These are phyloP conservation scores for Neoboletus brunneissimus DNA, from an alignment of 768 basidiomycete genomes.

Conservation along the genomic window DNA sequence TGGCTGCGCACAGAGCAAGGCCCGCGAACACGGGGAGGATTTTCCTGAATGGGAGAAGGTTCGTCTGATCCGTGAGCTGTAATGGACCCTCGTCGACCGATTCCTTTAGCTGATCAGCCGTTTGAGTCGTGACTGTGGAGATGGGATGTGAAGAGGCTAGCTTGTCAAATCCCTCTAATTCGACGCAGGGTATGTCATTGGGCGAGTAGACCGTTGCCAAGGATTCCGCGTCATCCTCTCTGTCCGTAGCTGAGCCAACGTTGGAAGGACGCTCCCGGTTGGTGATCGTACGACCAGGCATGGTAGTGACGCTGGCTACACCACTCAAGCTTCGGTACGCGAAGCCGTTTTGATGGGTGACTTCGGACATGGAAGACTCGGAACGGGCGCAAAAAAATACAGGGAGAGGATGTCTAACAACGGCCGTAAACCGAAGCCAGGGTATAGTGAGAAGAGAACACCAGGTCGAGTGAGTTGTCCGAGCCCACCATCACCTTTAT, in stretches of 20 bases:
- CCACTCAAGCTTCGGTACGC: not conserved
- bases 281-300: not conserved
- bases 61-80: constrained; percentile 69
- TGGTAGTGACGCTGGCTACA: not conserved
- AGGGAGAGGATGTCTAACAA: constrained; percentile 1
- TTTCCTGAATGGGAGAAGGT: constrained; percentile 64
- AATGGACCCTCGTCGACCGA: constrained; percentile 1
- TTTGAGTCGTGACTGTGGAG: constrained; percentile 2
- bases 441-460: not conserved
- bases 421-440: not conserved
- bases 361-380: not conserved
- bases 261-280: not conserved
- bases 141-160: constrained; percentile 2
- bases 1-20: constrained; percentile 57
- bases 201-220: not conserved
- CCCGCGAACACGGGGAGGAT: constrained; percentile 61
- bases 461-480: not conserved
- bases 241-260: not conserved
- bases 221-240: not conserved
- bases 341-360: not conserved
- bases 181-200: not conserved
- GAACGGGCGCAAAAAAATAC: not conserved
- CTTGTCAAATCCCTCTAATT: not conserved
- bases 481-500: constrained; percentile 11
- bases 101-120: not conserved